Evolutionary conservation across 1,284 basidiomycete genomes (phyloP), one percentile per base, ranked within the genome.

Genomic region (Cystobasidiaceae sp.): DNA sequence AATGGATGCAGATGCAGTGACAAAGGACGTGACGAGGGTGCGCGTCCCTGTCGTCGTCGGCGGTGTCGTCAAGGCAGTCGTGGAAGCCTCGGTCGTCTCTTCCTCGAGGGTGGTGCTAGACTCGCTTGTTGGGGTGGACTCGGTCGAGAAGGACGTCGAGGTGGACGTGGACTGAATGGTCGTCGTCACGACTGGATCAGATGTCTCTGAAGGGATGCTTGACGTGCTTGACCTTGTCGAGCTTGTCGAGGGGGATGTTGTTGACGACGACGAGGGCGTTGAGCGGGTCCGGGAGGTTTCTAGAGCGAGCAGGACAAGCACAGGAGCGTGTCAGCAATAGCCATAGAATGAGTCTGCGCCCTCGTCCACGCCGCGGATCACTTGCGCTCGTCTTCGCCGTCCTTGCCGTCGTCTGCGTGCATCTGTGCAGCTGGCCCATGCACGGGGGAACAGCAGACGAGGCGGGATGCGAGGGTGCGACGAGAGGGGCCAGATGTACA

Each of bases 11-110:
- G 58, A 46, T 9, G 50, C 63, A 49, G 57, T 64, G 54, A 7
- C 67, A 44, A 33, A 62, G 58, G 59, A 69, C 17, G 33, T 69
- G 37, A 69, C 52, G 15, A 68, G 58, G 17, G 69, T 67, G 19
- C 62, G 50, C 5, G 68, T 52, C 37, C 49, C 33, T 19, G 58
- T 55, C 5, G 49, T 57, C 17, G 41, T 27, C 5, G 58, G 51
- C 2, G 37, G n/a, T 3, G 39, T 28, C 9, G 54, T 27, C 3
- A 41, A 27, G 19, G 39, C 4, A 25, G 39, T 4, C n/a, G 11
- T n/a, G 11, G 11, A 11, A 39, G 11, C n/a, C 13, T 34, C n/a
- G 37, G 41, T 25, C 9, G 55, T 4, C 27, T 46, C 43, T 4
- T 30, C 25, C 4, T 30, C 25, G 8, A 19, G 21, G 21, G 32